These are phyloP conservation scores for Isatis lusitanica DNA, from an alignment of 441 rosid genomes.

Conservation along the genomic window DNA sequence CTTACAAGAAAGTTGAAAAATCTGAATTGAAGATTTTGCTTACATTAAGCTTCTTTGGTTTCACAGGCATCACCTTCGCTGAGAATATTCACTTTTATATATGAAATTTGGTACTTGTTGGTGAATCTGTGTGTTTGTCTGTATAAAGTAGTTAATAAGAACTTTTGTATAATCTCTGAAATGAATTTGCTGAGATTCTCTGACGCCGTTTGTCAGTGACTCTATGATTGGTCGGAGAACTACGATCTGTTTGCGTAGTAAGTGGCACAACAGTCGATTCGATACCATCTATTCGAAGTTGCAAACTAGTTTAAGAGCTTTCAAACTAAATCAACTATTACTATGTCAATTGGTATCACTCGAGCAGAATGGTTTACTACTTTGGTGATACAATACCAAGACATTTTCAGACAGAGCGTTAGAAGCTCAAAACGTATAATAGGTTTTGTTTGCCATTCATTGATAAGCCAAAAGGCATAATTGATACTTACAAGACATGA, in stretches of 20 bases:
- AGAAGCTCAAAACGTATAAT: not conserved
- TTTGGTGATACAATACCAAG: not conserved
- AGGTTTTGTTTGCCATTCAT: not conserved
- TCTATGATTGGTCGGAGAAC: not conserved
- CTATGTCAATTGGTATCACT: not conserved
- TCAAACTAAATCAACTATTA: not conserved
- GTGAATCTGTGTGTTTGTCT: not conserved
- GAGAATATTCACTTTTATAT: constrained; percentile 3
- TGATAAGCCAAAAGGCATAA: not conserved
- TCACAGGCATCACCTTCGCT: constrained; percentile 50
- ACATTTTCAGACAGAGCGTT: not conserved
- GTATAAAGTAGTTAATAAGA: not conserved
- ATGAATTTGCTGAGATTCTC: not conserved
- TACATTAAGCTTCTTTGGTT: constrained; percentile 1
- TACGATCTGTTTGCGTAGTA: not conserved
- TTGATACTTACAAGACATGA: not conserved
- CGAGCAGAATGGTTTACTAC: not conserved
- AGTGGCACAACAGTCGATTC: not conserved
- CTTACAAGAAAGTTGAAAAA: not conserved
- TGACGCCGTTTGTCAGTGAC: not conserved
- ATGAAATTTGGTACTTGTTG: not conserved
- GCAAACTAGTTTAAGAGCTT: not conserved
- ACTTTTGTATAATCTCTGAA: not conserved
- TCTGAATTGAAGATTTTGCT: not conserved
- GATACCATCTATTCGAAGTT: not conserved